Evolutionary conservation across 108 stramenopile genomes (phyloP), one percentile per base, ranked within the genome.

Genomic region (Skeletonema menzelii): DNA sequence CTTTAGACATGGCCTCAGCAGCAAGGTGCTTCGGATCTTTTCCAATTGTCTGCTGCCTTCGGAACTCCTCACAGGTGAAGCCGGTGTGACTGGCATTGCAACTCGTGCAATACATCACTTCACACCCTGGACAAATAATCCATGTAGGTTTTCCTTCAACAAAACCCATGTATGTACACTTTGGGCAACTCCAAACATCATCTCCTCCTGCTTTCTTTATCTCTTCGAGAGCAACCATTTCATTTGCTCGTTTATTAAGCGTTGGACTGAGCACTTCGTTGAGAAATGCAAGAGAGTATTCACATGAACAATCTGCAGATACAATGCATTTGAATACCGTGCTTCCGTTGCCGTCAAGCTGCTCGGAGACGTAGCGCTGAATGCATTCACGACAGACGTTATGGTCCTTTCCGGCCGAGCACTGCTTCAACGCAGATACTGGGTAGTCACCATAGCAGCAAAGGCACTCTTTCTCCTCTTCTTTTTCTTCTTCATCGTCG

Each of bases 381-480:
- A 72, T 72, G 34, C 72, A 72, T 22, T 42, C 27, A 31, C 63
- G 63, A 22, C 72, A 72, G 8, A 72, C 72, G 13, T 20, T 6
- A 37, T 72, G 72, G 3, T 27, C 34, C 13, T 57, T 19, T 6
- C 53, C 63, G 27, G 27, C 31, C 70, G 35, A 27, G 32, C 72
- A 72, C n/a, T 63, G 15, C 3, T 46, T 22, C 20, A 64, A 63
- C 5, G 55, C 72, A 37, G 72, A 64, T 55, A 19, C 15, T 15
- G 15, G 47, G 49, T 64, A 72, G 34, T 72, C 72, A 10, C 49
- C 72, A 14, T 38, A 72, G 72, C 72, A 72, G 44, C 62, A 65
- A 53, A 19, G 7, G 15, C 73, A 73, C 34, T 65, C 73, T 8
- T 42, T 44, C 56, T 37, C 44, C 10, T 56, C 63, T 6, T 55